Conservation (phyloP, 2,329 filamentous ascomycete species). For the Phialophora verrucosa region DNA sequence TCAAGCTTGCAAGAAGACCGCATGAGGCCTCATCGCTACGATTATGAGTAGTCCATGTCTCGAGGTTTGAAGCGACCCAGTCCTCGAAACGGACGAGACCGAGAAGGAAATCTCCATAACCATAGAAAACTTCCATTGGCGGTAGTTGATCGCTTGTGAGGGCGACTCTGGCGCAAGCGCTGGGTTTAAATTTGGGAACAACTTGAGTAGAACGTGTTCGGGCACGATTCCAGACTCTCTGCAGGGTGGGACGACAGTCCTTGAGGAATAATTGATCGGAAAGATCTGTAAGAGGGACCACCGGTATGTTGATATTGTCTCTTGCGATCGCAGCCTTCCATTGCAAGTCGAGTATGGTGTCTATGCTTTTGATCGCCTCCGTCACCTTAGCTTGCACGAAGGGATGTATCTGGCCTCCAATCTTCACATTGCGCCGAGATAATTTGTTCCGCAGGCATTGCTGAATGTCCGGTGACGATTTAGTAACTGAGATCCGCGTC, state of each 20-base stretch:
- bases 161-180: neutral
- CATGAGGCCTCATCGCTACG: conserved; percentile 41
- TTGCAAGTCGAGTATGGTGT: conserved; percentile 15
- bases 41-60: conserved; percentile 48
- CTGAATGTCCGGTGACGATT: conserved; percentile 42
- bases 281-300: neutral
- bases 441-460: conserved; percentile 55
- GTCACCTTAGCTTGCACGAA: conserved; percentile 20
- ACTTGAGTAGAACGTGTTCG: conserved; percentile 29
- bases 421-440: conserved; percentile 51
- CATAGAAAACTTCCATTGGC: conserved; percentile 9
- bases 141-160: conserved; percentile 17
- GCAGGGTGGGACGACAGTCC: conserved; percentile 2
- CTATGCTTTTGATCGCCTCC: conserved; percentile 31
- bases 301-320: conserved; percentile 22
- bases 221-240: conserved; percentile 19
- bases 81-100: conserved; percentile 53
- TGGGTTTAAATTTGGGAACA: conserved; percentile 15
- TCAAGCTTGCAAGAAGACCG: conserved; percentile 40
- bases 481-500: conserved; percentile 30
- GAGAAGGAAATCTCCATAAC: conserved; percentile 34
- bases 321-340: conserved; percentile 20
- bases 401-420: conserved; percentile 39
- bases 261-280: conserved; percentile 13
- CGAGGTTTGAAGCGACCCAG: conserved; percentile 55